Evolutionary conservation across 2,329 filamentous ascomycete genomes (phyloP).

Genomic region (Lecanicillium sp.): DNA sequence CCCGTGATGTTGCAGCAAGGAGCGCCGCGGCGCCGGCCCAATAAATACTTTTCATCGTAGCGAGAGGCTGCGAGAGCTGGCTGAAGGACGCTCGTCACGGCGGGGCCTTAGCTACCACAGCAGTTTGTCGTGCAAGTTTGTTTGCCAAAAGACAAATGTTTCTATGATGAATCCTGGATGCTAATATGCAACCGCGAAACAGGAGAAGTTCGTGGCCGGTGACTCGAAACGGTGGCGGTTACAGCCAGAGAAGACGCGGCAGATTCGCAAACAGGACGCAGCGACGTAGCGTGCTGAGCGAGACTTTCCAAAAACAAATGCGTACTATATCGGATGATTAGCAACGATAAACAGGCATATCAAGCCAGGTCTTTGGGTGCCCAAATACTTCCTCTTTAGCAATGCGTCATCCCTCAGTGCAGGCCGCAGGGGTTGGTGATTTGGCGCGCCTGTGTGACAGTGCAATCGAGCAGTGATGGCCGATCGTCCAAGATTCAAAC

Average conservation of each 20-base stretch:
- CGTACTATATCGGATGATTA: not conserved
- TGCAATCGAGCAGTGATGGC: too few relatives aligned
- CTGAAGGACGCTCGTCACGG: too few relatives aligned
- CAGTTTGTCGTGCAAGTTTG: not conserved
- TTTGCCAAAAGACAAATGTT: not conserved
- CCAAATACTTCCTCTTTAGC: too few relatives aligned
- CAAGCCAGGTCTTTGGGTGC: too few relatives aligned
- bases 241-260: constrained; percentile 1
- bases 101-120: too few relatives aligned
- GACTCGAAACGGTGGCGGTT: constrained; percentile 5
- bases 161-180: not conserved
- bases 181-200: not conserved
- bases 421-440: too few relatives aligned
- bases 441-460: too few relatives aligned
- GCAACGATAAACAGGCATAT: too few relatives aligned
- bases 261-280: not conserved
- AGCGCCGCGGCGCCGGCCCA: not conserved
- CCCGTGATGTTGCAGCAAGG: not conserved
- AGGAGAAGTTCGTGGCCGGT: constrained; percentile 1
- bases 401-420: too few relatives aligned
- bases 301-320: not conserved
- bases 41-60: not conserved
- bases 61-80: not conserved
- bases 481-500: too few relatives aligned
- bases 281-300: not conserved